Evolutionary conservation across 75 land plant genomes (phyloP), one percentile per base, ranked within the genome.

Genomic region (Picea glauca): DNA sequence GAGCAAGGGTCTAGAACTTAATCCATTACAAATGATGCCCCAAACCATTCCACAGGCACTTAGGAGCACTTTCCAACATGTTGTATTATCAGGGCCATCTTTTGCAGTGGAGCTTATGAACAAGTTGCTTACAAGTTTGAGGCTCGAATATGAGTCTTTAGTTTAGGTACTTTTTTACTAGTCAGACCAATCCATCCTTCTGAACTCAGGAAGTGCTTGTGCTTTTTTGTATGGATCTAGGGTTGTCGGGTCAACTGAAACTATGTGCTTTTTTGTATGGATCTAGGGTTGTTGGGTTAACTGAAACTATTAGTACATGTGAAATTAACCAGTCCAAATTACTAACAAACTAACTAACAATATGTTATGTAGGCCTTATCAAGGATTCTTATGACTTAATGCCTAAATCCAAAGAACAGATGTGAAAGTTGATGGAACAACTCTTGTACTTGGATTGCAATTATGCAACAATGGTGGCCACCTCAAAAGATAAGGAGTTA

Each of bases 1-100:
- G 13, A 95, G 98, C 83, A 95, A 95, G 76, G 98, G 98, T 11
- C 78, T 95, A 61, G 98, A 95, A 79, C 88, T 95, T n/a, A 90
- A 93, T 58, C 84, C 98, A 5, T 79, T 95, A 61, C 91, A 90
- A 77, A 93, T 86, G 94, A 95, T 95, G 98, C 91, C 98, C 61
- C 98, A 93, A 75, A 85, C 93, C 13, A 93, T 95, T 77, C 98
- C 98, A 15, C 82, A 85, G 72, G 84, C 96, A 66, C 81, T 95
- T 70, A 86, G 86, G 21, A 95, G 93, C 58, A 91, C 91, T 67
- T 78, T 94, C 26, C 98, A 95, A 64, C 98, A 96, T 68, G 86
- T 93, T 83, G 93, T 92, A 11, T 81, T 95, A 33, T 95, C 96
- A 11, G 98, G 98, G 5, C 98, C 98, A 33, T 95, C 98, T 11